Evolutionary conservation across 2,329 filamentous ascomycete genomes (phyloP), one percentile per base, ranked within the genome.

Genomic region (Penicillium brasilianum): DNA sequence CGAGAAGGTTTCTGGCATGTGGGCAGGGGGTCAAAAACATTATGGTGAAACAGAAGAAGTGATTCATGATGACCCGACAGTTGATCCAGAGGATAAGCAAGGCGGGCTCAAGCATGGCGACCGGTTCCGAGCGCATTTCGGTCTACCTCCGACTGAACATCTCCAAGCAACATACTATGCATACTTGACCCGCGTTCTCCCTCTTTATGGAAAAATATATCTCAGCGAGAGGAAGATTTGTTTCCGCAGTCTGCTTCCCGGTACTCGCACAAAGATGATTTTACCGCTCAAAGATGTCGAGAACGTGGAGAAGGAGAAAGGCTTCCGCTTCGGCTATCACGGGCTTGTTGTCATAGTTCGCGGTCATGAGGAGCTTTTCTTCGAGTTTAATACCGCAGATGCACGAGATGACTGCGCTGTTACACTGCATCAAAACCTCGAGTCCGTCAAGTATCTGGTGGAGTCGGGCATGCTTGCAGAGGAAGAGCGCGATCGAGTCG

Each of bases 1-100:
- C 34, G 93, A 96, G 72, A 98, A 97, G 76, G 93, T 98, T 0
- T 96, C 94, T 0, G 94, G 93, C 39, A 98, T 98, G 91, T 95
- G 95, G 88, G 91, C 93, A 67, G 95, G 95, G 36, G 92, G 92
- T 13, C 89, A 90, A 69, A 93, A 90, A 70, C 94, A 98, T 76
- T 99, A 98, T 71, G 88, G 90, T 53, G 90, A 92, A 20, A 86
- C 85, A 22, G 87, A 91, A 72, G 80, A 84, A 14, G 83, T 88
- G 10, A 81, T 86, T 8, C 85, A 89, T 1, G 90, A 89, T 70
- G 91, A 96, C 63, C 80, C 80, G 57, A 77, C 82, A 2, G 79
- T 83, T 39, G 84, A 85, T 46, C 76, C 80, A 0, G 85, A 87
- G 66, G 84, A 87, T 57, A 82, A 85, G 48, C 81, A 85, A 62